These are phyloP conservation scores for Falciphora oryzae DNA, from an alignment of 2,329 filamentous ascomycete species.

Conservation along the genomic window DNA sequence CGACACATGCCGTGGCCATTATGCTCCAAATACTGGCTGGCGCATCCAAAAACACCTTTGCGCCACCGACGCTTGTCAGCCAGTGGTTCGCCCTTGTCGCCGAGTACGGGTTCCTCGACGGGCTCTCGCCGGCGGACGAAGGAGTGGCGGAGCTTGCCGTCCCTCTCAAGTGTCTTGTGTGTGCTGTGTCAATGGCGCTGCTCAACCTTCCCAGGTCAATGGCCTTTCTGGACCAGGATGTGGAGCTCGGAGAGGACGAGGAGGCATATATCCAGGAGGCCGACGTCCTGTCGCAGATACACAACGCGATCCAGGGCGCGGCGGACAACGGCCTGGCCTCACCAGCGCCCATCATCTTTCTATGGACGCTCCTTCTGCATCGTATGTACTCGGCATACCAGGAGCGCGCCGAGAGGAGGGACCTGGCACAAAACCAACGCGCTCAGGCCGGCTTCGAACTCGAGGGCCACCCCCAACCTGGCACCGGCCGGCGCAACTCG, in stretches of 20 bases:
- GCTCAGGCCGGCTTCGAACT: slow-evolving; percentile 52
- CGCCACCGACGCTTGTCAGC: slow-evolving; percentile 52
- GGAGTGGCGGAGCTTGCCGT: slow-evolving; percentile 45
- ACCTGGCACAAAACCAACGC: slow-evolving; percentile 52
- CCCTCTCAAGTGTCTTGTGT: slow-evolving; percentile 63
- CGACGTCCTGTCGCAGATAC: slow-evolving; percentile 65
- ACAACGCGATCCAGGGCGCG: slow-evolving; percentile 61
- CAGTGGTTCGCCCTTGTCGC: slow-evolving; percentile 73
- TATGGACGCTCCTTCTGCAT: slow-evolving; percentile 74
- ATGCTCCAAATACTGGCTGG: slow-evolving; percentile 64
- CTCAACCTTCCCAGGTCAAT: slow-evolving; percentile 60
- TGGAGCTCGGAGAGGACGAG: slow-evolving; percentile 35
- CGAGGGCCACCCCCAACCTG: slow-evolving; percentile 30
- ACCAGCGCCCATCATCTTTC: slow-evolving; percentile 68
- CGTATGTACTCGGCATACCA: slow-evolving; percentile 60
- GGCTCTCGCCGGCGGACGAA: slow-evolving; percentile 43
- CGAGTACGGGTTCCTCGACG: slow-evolving; percentile 63
- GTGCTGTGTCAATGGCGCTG: slow-evolving; percentile 65
- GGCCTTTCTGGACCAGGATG: slow-evolving; percentile 48
- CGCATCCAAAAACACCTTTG: slow-evolving; percentile 46
- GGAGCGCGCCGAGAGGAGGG: slow-evolving; percentile 54
- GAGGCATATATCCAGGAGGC: slow-evolving; percentile 64
- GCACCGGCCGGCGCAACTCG: slow-evolving; percentile 47
- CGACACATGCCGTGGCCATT: slow-evolving; percentile 66
- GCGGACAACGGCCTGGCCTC: slow-evolving; percentile 50